Conservation (phyloP, 2,329 filamentous ascomycete species). For the Colletotrichum trifolii region DNA sequence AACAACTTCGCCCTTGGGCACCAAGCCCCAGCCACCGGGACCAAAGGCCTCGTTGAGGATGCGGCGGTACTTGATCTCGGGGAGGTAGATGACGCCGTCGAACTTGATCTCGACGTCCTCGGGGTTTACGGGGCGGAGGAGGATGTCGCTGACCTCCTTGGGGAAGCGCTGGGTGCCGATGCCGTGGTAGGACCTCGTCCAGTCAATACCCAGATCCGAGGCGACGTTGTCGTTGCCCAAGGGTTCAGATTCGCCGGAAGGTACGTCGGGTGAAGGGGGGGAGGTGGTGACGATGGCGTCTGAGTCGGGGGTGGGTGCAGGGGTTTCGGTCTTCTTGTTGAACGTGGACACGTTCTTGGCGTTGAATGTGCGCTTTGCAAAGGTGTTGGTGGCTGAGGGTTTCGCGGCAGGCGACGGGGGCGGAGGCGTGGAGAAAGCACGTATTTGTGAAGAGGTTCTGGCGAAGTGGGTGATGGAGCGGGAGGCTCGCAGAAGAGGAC, state of each 20-base stretch:
- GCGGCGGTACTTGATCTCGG: constrained; percentile 96
- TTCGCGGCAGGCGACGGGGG: constrained; percentile 1
- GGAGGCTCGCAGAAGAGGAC: constrained; percentile 30
- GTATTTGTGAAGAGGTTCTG: not conserved
- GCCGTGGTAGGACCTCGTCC: constrained; percentile 86
- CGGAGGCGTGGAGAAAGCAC: not conserved
- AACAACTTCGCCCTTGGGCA: constrained; percentile 85
- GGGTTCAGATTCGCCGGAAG: not conserved
- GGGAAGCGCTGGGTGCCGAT: constrained; percentile 78
- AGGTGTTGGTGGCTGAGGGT: not conserved
- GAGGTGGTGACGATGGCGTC: not conserved
- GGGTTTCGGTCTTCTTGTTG: not conserved
- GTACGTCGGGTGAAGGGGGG: not conserved
- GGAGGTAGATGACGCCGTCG: constrained; percentile 94
- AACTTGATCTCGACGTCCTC: constrained; percentile 96
- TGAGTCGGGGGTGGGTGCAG: not conserved
- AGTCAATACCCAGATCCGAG: constrained; percentile 65
- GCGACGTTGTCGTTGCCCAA: not conserved
- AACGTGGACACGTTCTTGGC: no score
- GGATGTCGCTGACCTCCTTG: constrained; percentile 73
- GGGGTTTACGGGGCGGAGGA: constrained; percentile 73
- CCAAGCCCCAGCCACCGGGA: constrained; percentile 94
- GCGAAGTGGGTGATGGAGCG: constrained; percentile 12
- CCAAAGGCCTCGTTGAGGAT: constrained; percentile 93
- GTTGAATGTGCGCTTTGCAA: no score